Base-by-base conservation (phyloP, 2,329 filamentous ascomycete genomes). In the Monilinia laxa region DNA sequence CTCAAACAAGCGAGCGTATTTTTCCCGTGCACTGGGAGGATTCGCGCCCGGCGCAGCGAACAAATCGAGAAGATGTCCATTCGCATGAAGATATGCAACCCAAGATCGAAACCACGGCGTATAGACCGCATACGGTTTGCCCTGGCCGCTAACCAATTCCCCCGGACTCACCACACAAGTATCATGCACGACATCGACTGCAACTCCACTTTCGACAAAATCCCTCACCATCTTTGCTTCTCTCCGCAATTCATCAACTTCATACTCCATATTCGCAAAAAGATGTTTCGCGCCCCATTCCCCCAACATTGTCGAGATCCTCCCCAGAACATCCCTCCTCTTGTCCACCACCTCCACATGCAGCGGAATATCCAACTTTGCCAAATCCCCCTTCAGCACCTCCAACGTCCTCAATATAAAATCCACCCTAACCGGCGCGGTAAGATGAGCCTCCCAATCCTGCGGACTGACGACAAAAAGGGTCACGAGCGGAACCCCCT, bases 251-350 rank as follows among this genome's bases (percentile, higher is more conserved):
- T 97, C 93, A 75, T 97, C 93, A 0, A 96, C 92, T 76, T 97
- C 93, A 73, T 96, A 97, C 76, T 97, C 93, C 67, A 93, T 86
- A 75, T 96, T 97, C 58, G 90, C 87, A 73, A 87, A 96, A 2
- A 97, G 71, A 73, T 95, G 90, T 59, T 83, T 88, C 0, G 86
- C 89, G 0, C 85, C 85, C 92, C 92, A 97, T 68, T 86, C 80
- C 40, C 85, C 80, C 76, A 90, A 85, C 52, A 93, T 79, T 62
- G 88, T 83, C 2, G 90, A 72, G 12, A 97, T 81, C 4, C 87
- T 81, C 1, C 76, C 77, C 0, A 88, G 84, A 0, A 95, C 81
- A 0, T 82, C 78, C 69, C 83, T 88, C 45, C 93, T 82, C 72
- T 86, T 85, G 64, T 87, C 83, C 9, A 92, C 83, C 0, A 86